Conservation (phyloP, 768 basidiomycete genomes). For the Coprinopsis cinerea region DNA sequence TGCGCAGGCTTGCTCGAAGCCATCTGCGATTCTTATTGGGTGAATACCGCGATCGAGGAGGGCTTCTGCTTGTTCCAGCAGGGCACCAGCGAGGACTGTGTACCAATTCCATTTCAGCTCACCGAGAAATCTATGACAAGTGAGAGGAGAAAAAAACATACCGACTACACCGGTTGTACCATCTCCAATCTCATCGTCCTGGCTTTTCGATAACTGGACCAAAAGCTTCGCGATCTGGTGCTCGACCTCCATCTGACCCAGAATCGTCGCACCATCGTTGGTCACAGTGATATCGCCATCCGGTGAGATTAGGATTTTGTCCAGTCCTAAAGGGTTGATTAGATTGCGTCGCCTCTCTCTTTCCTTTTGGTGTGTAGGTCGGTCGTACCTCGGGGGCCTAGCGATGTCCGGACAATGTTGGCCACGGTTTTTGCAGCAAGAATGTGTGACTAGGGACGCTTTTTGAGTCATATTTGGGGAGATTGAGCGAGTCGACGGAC, state of each 20-base stretch:
- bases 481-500: conserved; percentile 29
- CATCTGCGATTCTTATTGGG: conserved; percentile 98
- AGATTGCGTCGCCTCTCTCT: conserved; percentile 7
- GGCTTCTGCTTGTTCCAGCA: conserved; percentile 89
- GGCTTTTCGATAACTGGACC: conserved; percentile 93
- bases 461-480: conserved; percentile 3
- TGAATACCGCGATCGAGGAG: conserved; percentile 99
- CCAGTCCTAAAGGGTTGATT: conserved; percentile 55
- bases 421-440: conserved; percentile 91
- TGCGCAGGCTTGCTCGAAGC: conserved; percentile 90
- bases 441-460: conserved; percentile 72
- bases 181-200: conserved; percentile 99
- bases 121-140: not conserved
- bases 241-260: conserved; percentile 98
- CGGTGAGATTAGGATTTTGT: conserved; percentile 91
- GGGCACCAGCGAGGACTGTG: conserved; percentile 92
- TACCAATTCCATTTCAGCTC: not conserved
- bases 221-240: conserved; percentile 98
- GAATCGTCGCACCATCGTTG: conserved; percentile 97
- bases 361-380: not conserved
- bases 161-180: conserved; percentile 99
- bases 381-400: conserved; percentile 81
- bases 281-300: conserved; percentile 99
- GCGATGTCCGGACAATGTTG: conserved; percentile 90
- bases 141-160: conserved; percentile 35